Conservation (phyloP, 2,329 filamentous ascomycete species). For the Apiospora saccharicola region DNA sequence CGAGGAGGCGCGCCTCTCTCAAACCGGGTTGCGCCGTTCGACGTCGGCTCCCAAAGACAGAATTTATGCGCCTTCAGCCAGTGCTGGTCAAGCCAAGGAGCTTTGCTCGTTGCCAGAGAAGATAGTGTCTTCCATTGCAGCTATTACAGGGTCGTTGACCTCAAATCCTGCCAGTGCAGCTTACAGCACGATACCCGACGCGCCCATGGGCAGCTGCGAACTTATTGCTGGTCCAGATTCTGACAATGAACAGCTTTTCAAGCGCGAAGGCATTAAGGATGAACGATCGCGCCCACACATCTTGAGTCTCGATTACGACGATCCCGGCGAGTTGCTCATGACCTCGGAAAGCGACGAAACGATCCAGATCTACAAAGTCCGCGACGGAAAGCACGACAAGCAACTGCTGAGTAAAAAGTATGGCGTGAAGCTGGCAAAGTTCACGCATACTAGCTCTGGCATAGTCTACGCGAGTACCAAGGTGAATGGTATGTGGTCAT, state of each 20-base stretch:
- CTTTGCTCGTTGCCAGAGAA: background rate
- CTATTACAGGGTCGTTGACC: background rate
- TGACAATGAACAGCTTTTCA: constrained; percentile 59
- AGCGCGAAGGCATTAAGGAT: constrained; percentile 63
- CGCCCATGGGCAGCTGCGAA: background rate
- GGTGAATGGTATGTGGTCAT: constrained; percentile 71
- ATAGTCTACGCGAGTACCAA: constrained; percentile 97
- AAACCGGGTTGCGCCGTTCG: background rate
- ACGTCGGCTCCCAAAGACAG: background rate
- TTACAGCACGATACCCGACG: background rate
- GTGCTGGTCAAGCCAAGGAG: background rate
- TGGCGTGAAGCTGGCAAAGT: constrained; percentile 90
- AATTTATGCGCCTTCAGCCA: background rate
- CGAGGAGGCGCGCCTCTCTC: constrained; percentile 5
- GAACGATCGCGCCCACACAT: constrained; percentile 67
- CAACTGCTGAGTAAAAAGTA: constrained; percentile 95
- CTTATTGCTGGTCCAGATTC: background rate
- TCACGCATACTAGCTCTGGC: constrained; percentile 89
- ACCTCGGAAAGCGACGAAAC: constrained; percentile 93
- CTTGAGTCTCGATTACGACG: constrained; percentile 94
- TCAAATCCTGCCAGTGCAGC: background rate
- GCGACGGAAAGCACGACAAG: constrained; percentile 89
- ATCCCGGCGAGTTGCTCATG: constrained; percentile 91
- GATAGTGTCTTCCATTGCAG: background rate
- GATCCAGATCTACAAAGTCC: constrained; percentile 93